Base-by-base conservation (phyloP, 176 grass and related monocot species). In the Zizania latifolia region DNA sequence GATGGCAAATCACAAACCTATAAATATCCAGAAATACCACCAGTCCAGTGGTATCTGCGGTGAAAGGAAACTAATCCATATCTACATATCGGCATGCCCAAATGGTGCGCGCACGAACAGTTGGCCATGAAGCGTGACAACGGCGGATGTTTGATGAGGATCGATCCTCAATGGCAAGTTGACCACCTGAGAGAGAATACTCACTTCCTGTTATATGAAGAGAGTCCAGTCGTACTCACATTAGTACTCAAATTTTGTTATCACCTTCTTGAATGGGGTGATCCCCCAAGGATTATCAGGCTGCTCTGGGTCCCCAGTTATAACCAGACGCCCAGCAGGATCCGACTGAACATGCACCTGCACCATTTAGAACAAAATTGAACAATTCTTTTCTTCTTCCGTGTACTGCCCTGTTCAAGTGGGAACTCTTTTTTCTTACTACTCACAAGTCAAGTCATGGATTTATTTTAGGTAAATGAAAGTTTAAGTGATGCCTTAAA, bases 321-420 rank as follows among this genome's bases (percentile, higher is more conserved):
- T 92, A 66, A 98, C 95, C 78, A 98, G 74, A 24, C 91, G 89
- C 22, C 95, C 95, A 23, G 95, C 95, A 43, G 95, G 95, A 84
- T 92, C 95, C 26, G 95, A 98, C 56, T 98, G 95, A 83, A 98
- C 95, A 76, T 98, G 95, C 40, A 98, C 95, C 95, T 98, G 86
- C 19, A 58, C 31, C 80, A 86, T 66, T 64, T 40, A 68, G 23
- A 70, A 70, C 15, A 68, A 82, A 60, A 75, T 40, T 39, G 70
- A 62, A 64, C 27, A 81, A 53, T 53, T 53, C 48, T n/a, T 53
- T 53, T 53, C 48, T 35, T 65, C 36, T 73, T 27, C 35, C 40
- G 11, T 53, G 32, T 5, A 3, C 4, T 5, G 65, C 28, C 32
- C 57, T 51, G n/a, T 51, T 60, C 31, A 79, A 37, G 39, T 32